A percentile compares a stretch with the other conserved stretches of the same genome.
phyloP scores from a whole-genome alignment of 2,329 filamentous ascomycete genomes.

The Colletotrichum siamense region DNA sequence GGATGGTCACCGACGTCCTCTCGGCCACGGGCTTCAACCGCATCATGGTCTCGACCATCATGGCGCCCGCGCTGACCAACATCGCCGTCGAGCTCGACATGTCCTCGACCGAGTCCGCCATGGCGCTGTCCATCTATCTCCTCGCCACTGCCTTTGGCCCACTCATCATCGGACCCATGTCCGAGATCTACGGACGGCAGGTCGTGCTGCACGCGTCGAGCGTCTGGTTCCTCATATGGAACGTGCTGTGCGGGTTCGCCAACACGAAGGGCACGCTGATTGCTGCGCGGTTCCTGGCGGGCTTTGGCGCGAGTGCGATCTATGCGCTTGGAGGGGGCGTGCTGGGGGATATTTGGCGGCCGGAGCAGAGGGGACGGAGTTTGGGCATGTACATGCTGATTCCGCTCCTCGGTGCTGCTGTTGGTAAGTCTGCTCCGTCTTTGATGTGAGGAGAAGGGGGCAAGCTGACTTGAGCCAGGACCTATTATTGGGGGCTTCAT shows the following conservation, averaged over 20 bases:
- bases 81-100: constrained; percentile 60
- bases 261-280: not conserved
- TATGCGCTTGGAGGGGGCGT: not conserved
- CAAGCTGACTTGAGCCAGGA: not conserved
- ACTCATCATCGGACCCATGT: not conserved
- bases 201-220: not conserved
- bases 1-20: constrained; percentile 53
- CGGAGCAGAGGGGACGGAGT: not conserved
- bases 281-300: not conserved
- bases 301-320: not conserved
- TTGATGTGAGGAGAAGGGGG: not conserved
- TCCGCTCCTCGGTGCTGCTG: not conserved
- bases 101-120: constrained; percentile 48
- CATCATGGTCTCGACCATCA: constrained; percentile 57
- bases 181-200: not conserved
- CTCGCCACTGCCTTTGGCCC: constrained; percentile 21
- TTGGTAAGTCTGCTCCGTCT: not conserved
- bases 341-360: not conserved
- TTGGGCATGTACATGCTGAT: not conserved
- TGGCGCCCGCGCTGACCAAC: constrained; percentile 52
- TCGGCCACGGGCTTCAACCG: constrained; percentile 56
- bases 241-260: not conserved
- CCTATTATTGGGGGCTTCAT: not conserved
- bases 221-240: not conserved
- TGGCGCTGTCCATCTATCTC: constrained; percentile 51